Conservation (phyloP, 257 asterid species). For the Voacanga thouarsii region DNA sequence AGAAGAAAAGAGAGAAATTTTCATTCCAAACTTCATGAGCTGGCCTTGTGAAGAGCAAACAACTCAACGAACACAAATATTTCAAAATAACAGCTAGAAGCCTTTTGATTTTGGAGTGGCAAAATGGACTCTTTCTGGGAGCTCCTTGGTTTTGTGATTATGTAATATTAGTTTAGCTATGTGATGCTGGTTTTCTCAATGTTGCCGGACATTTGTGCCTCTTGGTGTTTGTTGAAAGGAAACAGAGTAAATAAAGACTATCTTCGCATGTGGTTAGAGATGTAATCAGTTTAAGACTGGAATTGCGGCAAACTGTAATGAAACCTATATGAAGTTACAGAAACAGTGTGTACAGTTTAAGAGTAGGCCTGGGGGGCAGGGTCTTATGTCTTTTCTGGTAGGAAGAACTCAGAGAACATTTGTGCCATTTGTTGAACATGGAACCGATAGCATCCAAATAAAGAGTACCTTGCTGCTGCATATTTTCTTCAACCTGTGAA, state of each 20-base stretch:
- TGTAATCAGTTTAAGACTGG: background rate
- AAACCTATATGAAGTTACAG: background rate
- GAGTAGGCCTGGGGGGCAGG: background rate
- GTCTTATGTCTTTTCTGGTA: too few species aligned
- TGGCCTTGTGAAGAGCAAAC: background rate
- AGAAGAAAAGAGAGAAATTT: background rate
- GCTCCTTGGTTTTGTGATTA: background rate
- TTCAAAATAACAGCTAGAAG: background rate
- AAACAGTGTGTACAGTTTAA: background rate
- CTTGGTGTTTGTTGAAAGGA: background rate
- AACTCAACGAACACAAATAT: background rate
- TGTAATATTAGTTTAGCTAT: background rate
- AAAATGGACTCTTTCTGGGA: background rate
- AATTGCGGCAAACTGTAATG: background rate
- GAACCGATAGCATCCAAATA: too few species aligned
- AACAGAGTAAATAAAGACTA: background rate
- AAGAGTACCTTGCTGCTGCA: too few species aligned
- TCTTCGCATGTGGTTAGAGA: background rate
- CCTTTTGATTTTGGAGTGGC: background rate
- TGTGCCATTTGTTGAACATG: too few species aligned
- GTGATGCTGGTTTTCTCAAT: background rate
- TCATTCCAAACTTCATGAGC: background rate
- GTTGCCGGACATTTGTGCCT: background rate
- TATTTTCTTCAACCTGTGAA: too few species aligned
- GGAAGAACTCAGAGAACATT: too few species aligned